These are phyloP conservation scores for Leishmania aethiopica DNA, from an alignment of 208 protist species.

Conservation along the genomic window DNA sequence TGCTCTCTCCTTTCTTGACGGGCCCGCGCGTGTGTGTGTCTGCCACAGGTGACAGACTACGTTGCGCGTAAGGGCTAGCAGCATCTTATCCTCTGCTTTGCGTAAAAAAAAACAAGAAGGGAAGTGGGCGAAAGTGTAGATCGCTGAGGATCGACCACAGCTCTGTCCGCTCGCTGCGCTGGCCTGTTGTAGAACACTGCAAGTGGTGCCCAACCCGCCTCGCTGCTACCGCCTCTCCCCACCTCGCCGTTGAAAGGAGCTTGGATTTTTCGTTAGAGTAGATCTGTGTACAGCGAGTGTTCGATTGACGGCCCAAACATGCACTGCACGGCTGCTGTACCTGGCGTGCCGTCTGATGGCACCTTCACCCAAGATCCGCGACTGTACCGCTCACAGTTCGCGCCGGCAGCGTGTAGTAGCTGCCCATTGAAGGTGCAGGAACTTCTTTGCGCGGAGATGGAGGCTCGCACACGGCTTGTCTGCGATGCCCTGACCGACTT, in stretches of 20 bases:
- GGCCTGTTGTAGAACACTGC: not conserved
- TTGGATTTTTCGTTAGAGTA: not conserved
- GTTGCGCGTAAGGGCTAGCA: not conserved
- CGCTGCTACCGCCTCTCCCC: not conserved
- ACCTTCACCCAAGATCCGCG: conserved; percentile 26
- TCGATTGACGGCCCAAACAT: not conserved
- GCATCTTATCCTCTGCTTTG: not conserved
- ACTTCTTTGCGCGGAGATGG: conserved; percentile 61
- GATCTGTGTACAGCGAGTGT: not conserved
- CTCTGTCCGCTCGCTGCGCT: not conserved
- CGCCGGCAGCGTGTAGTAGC: not conserved
- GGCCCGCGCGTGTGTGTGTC: not conserved
- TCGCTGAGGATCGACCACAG: not conserved
- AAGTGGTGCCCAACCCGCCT: not conserved
- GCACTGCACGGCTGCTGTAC: not conserved
- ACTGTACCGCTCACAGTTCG: not conserved
- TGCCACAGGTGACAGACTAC: not conserved
- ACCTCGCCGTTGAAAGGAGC: not conserved
- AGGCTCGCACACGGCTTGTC: conserved; percentile 47
- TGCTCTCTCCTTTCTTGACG: not conserved
- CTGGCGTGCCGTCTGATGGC: conserved; percentile 10
- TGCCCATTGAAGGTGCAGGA: conserved; percentile 15
- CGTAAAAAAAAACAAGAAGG: not conserved
- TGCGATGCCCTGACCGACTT: conserved; percentile 76
- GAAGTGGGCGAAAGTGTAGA: not conserved